Evolutionary conservation across 2,329 filamentous ascomycete species (phyloP).

Genomic region (Epichloe sp.): DNA sequence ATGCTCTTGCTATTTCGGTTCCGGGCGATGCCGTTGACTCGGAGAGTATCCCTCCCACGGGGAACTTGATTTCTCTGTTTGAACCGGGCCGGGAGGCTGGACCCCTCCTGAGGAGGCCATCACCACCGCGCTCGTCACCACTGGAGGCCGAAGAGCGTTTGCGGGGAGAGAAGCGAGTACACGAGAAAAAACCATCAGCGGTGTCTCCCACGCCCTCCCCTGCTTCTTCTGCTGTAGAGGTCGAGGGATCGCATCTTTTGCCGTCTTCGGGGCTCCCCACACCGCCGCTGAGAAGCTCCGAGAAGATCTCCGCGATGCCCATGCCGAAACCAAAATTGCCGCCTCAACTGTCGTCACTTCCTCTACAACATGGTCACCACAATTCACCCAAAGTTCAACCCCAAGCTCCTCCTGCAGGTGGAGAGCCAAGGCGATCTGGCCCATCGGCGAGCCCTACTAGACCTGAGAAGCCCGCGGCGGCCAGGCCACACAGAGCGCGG

Average conservation of each 20-base stretch:
- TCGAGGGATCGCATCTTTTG: not conserved
- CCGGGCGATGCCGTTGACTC: conserved; percentile 29
- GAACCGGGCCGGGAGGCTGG: conserved; percentile 35
- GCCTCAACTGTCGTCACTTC: conserved; percentile 5
- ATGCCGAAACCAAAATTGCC: conserved; percentile 10
- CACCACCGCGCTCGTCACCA: conserved; percentile 4
- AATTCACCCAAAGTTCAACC: not conserved
- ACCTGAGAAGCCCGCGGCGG: not conserved
- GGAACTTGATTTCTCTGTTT: conserved; percentile 54
- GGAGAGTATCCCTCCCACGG: conserved; percentile 47
- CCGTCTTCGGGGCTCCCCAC: not conserved
- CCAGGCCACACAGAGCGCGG: conserved; percentile 10
- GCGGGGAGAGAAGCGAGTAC: not conserved
- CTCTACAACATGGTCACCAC: not conserved
- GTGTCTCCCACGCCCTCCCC: not conserved
- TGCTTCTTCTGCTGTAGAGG: not conserved
- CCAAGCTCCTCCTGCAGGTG: not conserved
- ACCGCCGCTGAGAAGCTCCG: conserved; percentile 1
- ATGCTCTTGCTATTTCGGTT: conserved; percentile 11
- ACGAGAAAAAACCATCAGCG: not conserved
- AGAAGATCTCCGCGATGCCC: conserved; percentile 4
- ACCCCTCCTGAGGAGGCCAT: conserved; percentile 18
- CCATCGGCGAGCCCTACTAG: not conserved
- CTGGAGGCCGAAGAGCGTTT: not conserved
- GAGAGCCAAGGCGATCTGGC: not conserved